Evolutionary conservation across 495 filamentous ascomycete genomes (phyloP), one percentile per base, ranked within the genome.

Genomic region (Hypoxylon fragiforme): DNA sequence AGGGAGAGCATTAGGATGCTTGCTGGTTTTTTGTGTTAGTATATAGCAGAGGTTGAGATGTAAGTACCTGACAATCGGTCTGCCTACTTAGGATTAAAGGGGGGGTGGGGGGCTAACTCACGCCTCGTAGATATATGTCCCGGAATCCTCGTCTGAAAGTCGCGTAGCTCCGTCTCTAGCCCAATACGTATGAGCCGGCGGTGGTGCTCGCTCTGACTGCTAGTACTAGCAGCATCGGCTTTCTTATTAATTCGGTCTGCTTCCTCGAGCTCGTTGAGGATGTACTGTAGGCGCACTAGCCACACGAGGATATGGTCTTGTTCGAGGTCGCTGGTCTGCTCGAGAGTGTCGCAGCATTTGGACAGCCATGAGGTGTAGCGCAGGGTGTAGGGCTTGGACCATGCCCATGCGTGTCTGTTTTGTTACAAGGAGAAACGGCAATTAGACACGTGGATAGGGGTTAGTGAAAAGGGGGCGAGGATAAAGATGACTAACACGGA

Each of bases 281-380:
- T 63, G 6, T 70, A 67, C 28, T 75, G 64, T 1, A 75, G 41
- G 7, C 73, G 72, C 6, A 72, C 68, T 7, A 74, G 64, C 69
- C 71, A 74, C 19, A 60, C 63, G 2, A 78, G 71, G n/a, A 68
- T 50, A 11, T 61, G 55, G 48, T 78, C 75, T 6, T 64, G 63
- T 13, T 60, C 53, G 0, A 57, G 26, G 3, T 60, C 32, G 58
- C 66, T 69, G 35, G 67, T 34, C 19, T 44, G 37, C 26, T 73
- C 65, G 3, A 77, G 53, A 5, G 63, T 21, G 7, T 73, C 69
- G 47, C 65, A 65, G 52, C 72, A 74, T 2, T 57, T 58, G 5
- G 59, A 49, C 21, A 69, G 69, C 54, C 68, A 73, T 1, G 52
- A 28, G 3, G 59, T 68, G 39, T 73, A 76, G 13, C 20, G 48